phyloP scores from a whole-genome alignment of 495 filamentous ascomycete genomes.

The Parachaetomium inaequale region DNA sequence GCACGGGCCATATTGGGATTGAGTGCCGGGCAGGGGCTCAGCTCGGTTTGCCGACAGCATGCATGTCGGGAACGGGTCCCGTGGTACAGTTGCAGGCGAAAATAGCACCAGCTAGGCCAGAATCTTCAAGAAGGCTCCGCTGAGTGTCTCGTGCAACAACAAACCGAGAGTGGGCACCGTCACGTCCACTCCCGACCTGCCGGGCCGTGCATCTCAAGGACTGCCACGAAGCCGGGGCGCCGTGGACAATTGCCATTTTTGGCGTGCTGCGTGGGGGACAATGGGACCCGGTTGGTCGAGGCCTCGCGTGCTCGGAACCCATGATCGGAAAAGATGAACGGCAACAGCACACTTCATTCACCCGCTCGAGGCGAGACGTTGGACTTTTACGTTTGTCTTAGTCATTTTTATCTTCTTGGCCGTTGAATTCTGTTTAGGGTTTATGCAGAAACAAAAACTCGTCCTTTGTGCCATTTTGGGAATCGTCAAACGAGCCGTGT shows the following conservation, averaged over 20 bases:
- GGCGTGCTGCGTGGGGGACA: background rate
- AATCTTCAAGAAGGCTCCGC: background rate
- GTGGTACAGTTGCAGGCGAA: background rate
- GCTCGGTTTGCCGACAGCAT: conserved; percentile 3
- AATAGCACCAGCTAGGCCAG: background rate
- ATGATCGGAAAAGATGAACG: conserved; percentile 1
- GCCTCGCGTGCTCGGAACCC: background rate
- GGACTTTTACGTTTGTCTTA: no score
- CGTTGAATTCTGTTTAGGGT: no score
- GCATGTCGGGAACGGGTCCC: conserved; percentile 4
- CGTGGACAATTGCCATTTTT: conserved; percentile 1
- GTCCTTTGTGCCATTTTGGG: no score
- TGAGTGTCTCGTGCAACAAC: background rate
- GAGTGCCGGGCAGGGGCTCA: background rate
- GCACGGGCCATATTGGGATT: conserved; percentile 2
- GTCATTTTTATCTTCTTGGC: no score
- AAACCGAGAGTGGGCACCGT: background rate
- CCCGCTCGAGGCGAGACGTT: no score
- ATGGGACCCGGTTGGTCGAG: background rate
- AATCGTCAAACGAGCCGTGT: no score
- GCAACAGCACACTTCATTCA: no score
- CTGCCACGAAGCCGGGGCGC: background rate
- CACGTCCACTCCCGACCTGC: background rate
- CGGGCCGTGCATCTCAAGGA: background rate
- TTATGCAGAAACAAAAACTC: no score